Percentiles rank a stretch among this genome's conserved stretches.
These are phyloP conservation scores for Arthrobotrys pseudoclavata DNA, from an alignment of 2,329 filamentous ascomycete species.

Conservation along the genomic window DNA sequence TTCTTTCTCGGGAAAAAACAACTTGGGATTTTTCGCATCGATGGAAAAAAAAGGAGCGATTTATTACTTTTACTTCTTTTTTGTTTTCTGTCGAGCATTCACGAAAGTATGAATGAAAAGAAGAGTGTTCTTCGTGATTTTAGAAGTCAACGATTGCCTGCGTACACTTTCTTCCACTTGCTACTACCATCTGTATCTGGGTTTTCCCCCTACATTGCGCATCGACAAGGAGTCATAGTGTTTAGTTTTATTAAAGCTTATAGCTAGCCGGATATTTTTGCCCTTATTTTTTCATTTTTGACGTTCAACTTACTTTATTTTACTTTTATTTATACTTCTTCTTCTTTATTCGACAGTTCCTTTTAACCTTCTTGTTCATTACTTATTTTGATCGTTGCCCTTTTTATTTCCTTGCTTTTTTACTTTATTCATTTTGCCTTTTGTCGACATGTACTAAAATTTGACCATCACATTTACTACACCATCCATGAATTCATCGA, in stretches of 20 bases:
- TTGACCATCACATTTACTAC: neutral
- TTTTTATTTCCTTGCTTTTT: constrained; percentile 9
- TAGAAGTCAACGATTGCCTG: constrained; percentile 44
- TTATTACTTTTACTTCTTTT: constrained; percentile 1
- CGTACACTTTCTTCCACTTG: constrained; percentile 29
- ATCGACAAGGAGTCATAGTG: constrained; percentile 26
- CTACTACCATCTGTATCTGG: constrained; percentile 3
- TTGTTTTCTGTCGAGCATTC: constrained; percentile 34
- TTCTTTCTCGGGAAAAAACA: neutral
- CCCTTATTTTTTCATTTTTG: neutral
- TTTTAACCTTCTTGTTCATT: constrained; percentile 17
- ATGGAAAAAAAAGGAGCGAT: neutral
- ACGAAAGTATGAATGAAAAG: constrained; percentile 26
- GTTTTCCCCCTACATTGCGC: neutral
- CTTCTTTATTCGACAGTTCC: neutral
- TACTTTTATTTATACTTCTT: no score
- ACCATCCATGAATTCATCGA: neutral
- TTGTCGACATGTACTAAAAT: constrained; percentile 5
- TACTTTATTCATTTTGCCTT: neutral
- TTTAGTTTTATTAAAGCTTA: constrained; percentile 22
- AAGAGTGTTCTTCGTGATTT: constrained; percentile 40
- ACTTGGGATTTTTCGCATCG: constrained; percentile 19
- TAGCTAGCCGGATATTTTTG: constrained; percentile 24
- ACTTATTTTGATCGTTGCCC: neutral
- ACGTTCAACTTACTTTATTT: neutral